Evolutionary conservation across 257 asterid species (phyloP).

Genomic region (Scutellaria baicalensis): DNA sequence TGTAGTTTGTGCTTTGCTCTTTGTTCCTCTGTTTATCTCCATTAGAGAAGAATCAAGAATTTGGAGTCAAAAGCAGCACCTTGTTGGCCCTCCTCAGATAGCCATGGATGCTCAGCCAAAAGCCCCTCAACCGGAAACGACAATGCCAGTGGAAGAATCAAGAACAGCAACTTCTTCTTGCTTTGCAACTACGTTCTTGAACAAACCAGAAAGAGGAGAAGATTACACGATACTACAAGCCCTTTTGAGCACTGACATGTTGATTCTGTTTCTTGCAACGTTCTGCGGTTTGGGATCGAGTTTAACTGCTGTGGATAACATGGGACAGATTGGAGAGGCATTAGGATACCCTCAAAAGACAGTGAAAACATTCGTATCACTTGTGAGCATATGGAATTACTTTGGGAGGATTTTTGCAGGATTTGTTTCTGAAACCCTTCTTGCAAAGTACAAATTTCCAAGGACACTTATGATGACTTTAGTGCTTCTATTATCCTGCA

Average conservation of each 20-base stretch:
- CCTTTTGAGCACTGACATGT: constrained; percentile 57
- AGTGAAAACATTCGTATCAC: constrained; percentile 52
- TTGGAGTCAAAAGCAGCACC: constrained; percentile 21
- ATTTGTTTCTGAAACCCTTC: constrained; percentile 54
- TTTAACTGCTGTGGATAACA: constrained; percentile 67
- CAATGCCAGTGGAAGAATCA: neutral
- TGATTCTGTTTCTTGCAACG: constrained; percentile 51
- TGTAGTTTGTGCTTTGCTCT: constrained; percentile 45
- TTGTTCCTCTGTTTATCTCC: constrained; percentile 53
- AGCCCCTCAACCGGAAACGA: neutral
- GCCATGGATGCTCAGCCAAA: constrained; percentile 1
- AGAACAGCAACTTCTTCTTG: constrained; percentile 8
- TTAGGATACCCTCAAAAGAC: constrained; percentile 69
- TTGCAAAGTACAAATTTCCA: constrained; percentile 49
- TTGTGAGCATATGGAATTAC: constrained; percentile 72
- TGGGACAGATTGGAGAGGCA: constrained; percentile 75
- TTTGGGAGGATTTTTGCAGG: constrained; percentile 76
- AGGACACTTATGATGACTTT: constrained; percentile 69
- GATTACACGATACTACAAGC: constrained; percentile 69
- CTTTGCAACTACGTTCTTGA: constrained; percentile 23
- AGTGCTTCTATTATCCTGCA: constrained; percentile 50
- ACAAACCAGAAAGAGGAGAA: constrained; percentile 69
- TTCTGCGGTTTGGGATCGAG: constrained; percentile 74
- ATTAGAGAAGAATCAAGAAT: constrained; percentile 40
- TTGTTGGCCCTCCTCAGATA: constrained; percentile 13